These are phyloP conservation scores for Lactarius indigo DNA, from an alignment of 768 basidiomycete species.

Conservation along the genomic window DNA sequence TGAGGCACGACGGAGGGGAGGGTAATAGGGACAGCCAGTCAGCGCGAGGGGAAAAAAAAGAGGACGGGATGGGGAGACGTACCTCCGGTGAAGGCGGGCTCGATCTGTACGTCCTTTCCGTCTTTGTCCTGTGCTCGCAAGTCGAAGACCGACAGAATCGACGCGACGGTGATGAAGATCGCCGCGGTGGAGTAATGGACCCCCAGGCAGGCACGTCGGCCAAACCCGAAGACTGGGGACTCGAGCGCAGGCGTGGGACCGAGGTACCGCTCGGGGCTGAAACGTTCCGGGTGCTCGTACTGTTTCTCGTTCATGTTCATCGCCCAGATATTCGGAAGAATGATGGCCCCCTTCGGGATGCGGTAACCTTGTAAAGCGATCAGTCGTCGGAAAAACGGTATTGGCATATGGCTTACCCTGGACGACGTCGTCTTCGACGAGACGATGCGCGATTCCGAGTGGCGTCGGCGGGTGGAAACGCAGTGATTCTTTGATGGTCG, in stretches of 20 bases:
- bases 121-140: conserved; percentile 19
- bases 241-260: conserved; percentile 19
- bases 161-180: conserved; percentile 23
- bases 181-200: conserved; percentile 21
- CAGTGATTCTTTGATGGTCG: conserved; percentile 24
- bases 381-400: neutral
- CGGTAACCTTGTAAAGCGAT: conserved; percentile 31
- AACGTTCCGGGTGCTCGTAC: conserved; percentile 18
- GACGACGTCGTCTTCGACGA: conserved; percentile 34
- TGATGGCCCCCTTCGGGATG: conserved; percentile 35
- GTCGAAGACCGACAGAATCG: conserved; percentile 22
- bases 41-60: neutral
- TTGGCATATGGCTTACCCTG: conserved; percentile 7
- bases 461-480: conserved; percentile 25
- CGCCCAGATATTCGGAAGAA: conserved; percentile 35
- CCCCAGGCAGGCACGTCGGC: conserved; percentile 23
- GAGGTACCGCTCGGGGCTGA: conserved; percentile 21
- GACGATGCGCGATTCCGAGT: conserved; percentile 32
- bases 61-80: neutral
- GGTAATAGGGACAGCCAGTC: neutral
- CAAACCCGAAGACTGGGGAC: conserved; percentile 24
- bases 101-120: conserved; percentile 16
- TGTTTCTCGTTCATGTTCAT: conserved; percentile 24
- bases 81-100: conserved; percentile 24
- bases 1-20: neutral